Base-by-base conservation (phyloP, 1,284 basidiomycete species). In the Ustilago crameri region DNA sequence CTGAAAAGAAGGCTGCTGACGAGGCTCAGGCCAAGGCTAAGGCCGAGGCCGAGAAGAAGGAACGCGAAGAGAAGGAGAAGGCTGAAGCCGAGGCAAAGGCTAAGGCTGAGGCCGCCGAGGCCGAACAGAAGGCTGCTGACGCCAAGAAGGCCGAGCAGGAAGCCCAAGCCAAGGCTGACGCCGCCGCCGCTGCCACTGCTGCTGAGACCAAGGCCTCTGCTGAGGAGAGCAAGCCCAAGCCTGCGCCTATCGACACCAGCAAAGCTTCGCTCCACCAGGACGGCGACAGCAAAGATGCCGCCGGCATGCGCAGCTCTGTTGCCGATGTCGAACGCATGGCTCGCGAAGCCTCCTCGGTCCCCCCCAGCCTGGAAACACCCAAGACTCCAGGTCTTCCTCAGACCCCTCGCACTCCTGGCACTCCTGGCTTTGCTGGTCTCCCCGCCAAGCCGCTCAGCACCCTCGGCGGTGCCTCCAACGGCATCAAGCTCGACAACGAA, bases 281-380 rank as follows among this genome's bases (percentile, higher is more conserved):
- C 5, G 59, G 53, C 15, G 60, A 69, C 37, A 52, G 32, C 59
- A 65, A 64, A 54, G 57, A 67, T n/a, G 56, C 56, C 18, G 60
- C 60, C n/a, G 59, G 57, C 51, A 64, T 65, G 69, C 46, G 64
- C 67, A 56, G 61, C 75, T 57, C 66, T 37, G 78, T 74, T 37
- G 77, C 75, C 23, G 79, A 80, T 38, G 68, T 79, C 44, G 78
- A 80, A 67, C 66, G 75, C 37, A 76, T 78, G 73, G 78, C 78
- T 51, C 66, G 75, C 20, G 78, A 80, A 50, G 76, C 77, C 34
- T 80, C 78, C 10, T 80, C 77, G 3, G 74, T 79, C 9, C 77
- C 78, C 47, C 73, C 76, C 23, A 74, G 78, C 17, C 76, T 52
- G 30, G 67, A 78, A 5, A 51, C 66, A 27, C 68, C 72, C 35